Percentiles rank a stretch among this genome's conserved stretches.
Conservation (phyloP, 225 moss, liverwort and hornwort species). For the Neckera pumila region DNA sequence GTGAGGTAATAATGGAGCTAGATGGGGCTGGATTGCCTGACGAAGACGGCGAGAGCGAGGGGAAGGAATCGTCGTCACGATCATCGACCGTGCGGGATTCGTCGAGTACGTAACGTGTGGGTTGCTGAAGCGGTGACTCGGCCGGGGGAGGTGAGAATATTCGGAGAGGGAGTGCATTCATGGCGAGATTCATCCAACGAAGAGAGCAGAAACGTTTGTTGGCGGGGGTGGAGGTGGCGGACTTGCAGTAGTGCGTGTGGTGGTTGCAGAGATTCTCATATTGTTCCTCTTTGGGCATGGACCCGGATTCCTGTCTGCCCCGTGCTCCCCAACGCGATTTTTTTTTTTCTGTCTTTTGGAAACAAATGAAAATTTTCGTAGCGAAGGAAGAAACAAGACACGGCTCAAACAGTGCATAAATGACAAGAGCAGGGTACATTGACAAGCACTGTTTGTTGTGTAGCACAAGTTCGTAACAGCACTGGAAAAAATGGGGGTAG, state of each 20-base stretch:
- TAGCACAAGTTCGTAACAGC: neutral
- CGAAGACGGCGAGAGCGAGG: neutral
- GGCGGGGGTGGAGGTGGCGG: neutral
- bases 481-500: too few relatives aligned
- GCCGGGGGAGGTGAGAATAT: neutral
- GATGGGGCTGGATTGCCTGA: neutral
- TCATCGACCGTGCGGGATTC: neutral
- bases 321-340: too few relatives aligned
- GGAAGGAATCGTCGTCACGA: neutral
- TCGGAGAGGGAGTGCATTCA: neutral
- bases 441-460: too few relatives aligned
- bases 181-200: slow-evolving; percentile 11
- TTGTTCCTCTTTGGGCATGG: neutral
- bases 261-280: neutral
- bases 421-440: too few relatives aligned
- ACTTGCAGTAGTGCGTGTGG: neutral
- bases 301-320: neutral
- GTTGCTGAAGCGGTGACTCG: neutral
- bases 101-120: neutral
- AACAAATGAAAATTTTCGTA: neutral
- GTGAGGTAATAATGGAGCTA: neutral
- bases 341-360: neutral
- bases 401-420: too few relatives aligned
- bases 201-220: too few relatives aligned
- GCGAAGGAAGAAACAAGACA: neutral